Evolutionary conservation across 2,329 filamentous ascomycete species (phyloP).

Genomic region (Aspergillus ochraceus): DNA sequence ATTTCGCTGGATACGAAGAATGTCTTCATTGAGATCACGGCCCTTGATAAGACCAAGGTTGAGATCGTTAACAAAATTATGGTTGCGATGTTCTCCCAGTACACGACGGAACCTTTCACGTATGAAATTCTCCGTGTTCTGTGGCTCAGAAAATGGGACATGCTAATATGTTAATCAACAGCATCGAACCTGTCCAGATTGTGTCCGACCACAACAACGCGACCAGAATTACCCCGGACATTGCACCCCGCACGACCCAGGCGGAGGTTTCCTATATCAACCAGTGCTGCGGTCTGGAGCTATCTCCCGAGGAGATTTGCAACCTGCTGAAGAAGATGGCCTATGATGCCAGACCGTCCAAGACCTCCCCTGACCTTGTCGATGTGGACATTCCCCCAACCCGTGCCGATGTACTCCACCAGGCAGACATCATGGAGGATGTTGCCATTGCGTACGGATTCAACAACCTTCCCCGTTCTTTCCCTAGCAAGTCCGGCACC

Average conservation of each 20-base stretch:
- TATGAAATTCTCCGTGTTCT: conserved; percentile 21
- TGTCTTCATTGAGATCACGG: conserved; percentile 95
- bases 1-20: conserved; percentile 90
- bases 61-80: conserved; percentile 95
- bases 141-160: not conserved
- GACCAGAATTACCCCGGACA: conserved; percentile 76
- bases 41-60: conserved; percentile 91
- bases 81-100: conserved; percentile 94
- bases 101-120: conserved; percentile 85
- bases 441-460: conserved; percentile 96
- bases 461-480: conserved; percentile 87
- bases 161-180: conserved; percentile 20
- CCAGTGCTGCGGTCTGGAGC: conserved; percentile 78
- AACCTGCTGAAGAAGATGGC: conserved; percentile 86
- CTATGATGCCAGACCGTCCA: conserved; percentile 74
- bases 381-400: conserved; percentile 85
- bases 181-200: conserved; percentile 87
- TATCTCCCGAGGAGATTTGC: conserved; percentile 74
- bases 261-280: conserved; percentile 94
- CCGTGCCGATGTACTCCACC: conserved; percentile 89
- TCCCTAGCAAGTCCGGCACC: conserved; percentile 81
- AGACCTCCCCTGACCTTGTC: conserved; percentile 67
- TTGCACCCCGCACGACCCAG: conserved; percentile 72
- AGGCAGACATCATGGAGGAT: conserved; percentile 99
- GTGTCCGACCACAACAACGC: conserved; percentile 87